Evolutionary conservation across 768 basidiomycete genomes (phyloP).

Genomic region (Lentinus brumalis): DNA sequence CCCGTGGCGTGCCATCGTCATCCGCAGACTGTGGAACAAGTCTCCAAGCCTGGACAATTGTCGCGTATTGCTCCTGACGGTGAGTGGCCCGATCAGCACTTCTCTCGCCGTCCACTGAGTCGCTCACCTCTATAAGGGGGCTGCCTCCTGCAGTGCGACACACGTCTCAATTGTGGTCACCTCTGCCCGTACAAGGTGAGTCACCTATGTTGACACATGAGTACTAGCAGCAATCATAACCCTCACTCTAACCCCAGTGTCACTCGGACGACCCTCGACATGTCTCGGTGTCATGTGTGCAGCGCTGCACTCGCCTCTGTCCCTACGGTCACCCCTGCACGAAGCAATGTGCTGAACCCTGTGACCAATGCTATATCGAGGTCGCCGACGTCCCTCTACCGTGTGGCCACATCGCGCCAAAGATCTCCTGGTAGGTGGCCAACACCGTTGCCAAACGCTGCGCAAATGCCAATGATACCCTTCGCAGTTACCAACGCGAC

Average conservation of each 20-base stretch:
- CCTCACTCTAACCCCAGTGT: constrained; percentile 40
- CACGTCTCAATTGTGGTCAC: constrained; percentile 61
- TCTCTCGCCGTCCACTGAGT: neutral
- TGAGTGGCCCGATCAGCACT: constrained; percentile 21
- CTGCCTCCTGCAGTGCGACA: constrained; percentile 57
- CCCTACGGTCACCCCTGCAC: constrained; percentile 58
- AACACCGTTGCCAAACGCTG: neutral
- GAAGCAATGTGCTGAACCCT: constrained; percentile 50
- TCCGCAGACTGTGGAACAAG: constrained; percentile 39
- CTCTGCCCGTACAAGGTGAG: constrained; percentile 61
- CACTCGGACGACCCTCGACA: constrained; percentile 64
- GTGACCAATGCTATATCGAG: constrained; percentile 53
- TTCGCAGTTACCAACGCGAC: constrained; percentile 47
- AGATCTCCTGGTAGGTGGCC: constrained; percentile 31
- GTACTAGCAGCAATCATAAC: neutral
- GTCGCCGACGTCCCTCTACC: constrained; percentile 50
- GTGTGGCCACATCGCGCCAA: constrained; percentile 51
- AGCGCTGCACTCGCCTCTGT: constrained; percentile 55
- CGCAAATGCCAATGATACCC: neutral
- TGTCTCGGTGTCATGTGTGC: constrained; percentile 46
- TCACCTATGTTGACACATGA: neutral
- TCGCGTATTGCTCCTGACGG: constrained; percentile 58
- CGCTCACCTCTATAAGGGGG: constrained; percentile 45
- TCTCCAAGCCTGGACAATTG: constrained; percentile 56
- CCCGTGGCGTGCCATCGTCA: constrained; percentile 62